Evolutionary conservation across 2,329 filamentous ascomycete genomes (phyloP).

Genomic region (Ceratocystis papillata): DNA sequence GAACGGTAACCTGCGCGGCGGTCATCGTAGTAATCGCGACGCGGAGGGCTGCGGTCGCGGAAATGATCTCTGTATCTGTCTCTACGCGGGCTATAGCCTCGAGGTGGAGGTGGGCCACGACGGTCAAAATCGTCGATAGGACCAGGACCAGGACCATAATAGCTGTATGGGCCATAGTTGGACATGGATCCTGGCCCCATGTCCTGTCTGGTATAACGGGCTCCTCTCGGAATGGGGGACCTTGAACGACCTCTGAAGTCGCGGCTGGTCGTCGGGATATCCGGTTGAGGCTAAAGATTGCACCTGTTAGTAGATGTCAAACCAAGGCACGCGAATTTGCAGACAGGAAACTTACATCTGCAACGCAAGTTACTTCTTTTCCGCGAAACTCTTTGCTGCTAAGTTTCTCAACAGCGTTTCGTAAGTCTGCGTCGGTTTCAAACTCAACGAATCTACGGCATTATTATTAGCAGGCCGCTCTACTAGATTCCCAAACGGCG

Average conservation of each 20-base stretch:
- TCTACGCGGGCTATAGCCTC: constrained; percentile 74
- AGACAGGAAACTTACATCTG: constrained; percentile 57
- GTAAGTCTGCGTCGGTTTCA: constrained; percentile 81
- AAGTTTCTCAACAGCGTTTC: constrained; percentile 86
- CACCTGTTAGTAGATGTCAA: constrained; percentile 8
- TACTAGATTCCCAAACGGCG: no score
- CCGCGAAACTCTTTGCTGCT: constrained; percentile 91
- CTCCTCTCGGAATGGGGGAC: constrained; percentile 54
- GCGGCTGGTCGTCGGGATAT: constrained; percentile 39
- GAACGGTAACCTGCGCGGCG: constrained; percentile 65
- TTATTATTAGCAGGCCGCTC: neutral
- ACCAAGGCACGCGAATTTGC: neutral
- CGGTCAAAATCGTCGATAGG: constrained; percentile 66
- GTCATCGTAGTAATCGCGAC: constrained; percentile 80
- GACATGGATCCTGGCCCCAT: constrained; percentile 11
- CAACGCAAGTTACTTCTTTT: constrained; percentile 68
- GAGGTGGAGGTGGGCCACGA: constrained; percentile 50
- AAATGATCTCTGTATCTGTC: constrained; percentile 59
- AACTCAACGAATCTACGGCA: constrained; percentile 82
- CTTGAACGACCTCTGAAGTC: constrained; percentile 64
- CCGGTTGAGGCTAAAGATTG: constrained; percentile 58
- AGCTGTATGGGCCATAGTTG: constrained; percentile 11
- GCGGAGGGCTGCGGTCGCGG: constrained; percentile 74
- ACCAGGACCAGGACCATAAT: constrained; percentile 6
- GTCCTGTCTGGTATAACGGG: constrained; percentile 7